phyloP scores from a whole-genome alignment of 2,329 filamentous ascomycete species.

The Tolypocladium album region DNA sequence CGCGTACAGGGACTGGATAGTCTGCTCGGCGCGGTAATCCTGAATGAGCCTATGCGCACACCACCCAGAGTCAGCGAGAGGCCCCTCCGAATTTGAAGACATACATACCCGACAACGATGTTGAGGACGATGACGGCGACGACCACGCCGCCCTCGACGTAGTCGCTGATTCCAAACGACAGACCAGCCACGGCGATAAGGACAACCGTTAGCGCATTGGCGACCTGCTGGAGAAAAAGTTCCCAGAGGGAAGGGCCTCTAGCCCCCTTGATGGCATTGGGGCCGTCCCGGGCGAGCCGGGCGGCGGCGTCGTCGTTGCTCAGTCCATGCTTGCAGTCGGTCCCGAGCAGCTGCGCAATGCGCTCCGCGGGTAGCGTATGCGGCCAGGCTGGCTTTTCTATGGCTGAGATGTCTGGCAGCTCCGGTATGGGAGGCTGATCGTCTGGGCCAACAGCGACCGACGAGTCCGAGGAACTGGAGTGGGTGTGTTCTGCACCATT shows the following conservation, averaged over 20 bases:
- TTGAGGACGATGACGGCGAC: constrained; percentile 56
- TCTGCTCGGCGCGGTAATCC: constrained; percentile 51
- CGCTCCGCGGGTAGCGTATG: constrained; percentile 24
- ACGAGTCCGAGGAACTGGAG: constrained; percentile 24
- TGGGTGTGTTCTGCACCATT: constrained; percentile 30
- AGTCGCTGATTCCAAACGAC: constrained; percentile 55
- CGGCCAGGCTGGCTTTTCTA: constrained; percentile 23
- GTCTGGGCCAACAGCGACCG: constrained; percentile 21
- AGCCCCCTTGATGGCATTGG: constrained; percentile 61
- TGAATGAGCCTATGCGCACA: constrained; percentile 39
- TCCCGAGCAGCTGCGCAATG: constrained; percentile 27
- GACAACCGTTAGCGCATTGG: constrained; percentile 65
- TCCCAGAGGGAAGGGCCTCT: constrained; percentile 63
- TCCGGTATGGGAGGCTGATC: constrained; percentile 29
- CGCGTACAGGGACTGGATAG: constrained; percentile 49
- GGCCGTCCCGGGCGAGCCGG: constrained; percentile 56
- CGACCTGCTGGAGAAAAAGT: constrained; percentile 67
- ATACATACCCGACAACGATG: constrained; percentile 50
- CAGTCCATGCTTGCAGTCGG: constrained; percentile 48
- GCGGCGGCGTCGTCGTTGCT: constrained; percentile 49
- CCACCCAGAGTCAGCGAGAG: neutral
- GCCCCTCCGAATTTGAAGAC: too few relatives aligned
- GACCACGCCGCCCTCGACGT: constrained; percentile 53
- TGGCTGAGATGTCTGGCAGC: constrained; percentile 21
- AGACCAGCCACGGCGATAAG: constrained; percentile 65